phyloP scores from a whole-genome alignment of 2,329 filamentous ascomycete genomes.

The Hypoxylon rubiginosum region DNA sequence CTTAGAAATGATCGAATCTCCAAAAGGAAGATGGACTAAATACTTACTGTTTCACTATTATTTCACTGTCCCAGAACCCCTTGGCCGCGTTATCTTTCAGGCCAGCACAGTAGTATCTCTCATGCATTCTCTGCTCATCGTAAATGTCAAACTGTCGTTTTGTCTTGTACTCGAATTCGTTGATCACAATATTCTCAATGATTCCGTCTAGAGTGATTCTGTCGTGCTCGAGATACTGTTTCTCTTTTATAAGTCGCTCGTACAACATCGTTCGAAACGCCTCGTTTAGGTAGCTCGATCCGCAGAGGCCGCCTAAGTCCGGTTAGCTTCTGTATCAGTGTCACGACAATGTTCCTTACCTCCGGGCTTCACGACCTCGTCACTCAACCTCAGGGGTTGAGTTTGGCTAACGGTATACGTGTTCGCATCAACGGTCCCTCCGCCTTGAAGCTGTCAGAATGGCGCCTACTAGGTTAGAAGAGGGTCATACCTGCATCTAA shows the following conservation, averaged over 20 bases:
- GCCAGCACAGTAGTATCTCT: slow-evolving; percentile 21
- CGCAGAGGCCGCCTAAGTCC: slow-evolving; percentile 42
- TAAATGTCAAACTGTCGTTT: slow-evolving; percentile 39
- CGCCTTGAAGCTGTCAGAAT: slow-evolving; percentile 36
- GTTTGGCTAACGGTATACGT: slow-evolving; percentile 47
- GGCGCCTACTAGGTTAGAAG: background rate
- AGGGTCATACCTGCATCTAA: slow-evolving; percentile 36
- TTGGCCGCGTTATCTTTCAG: slow-evolving; percentile 29
- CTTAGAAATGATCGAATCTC: background rate
- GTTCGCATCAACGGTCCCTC: slow-evolving; percentile 49
- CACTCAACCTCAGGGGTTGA: slow-evolving; percentile 45
- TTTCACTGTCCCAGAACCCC: slow-evolving; percentile 9
- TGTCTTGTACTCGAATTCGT: slow-evolving; percentile 37
- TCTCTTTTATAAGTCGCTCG: slow-evolving; percentile 42
- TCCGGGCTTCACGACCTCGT: slow-evolving; percentile 15
- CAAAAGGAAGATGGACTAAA: background rate
- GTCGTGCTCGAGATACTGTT: slow-evolving; percentile 45
- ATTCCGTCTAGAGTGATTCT: slow-evolving; percentile 34
- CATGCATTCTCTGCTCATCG: background rate
- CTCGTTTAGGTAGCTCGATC: slow-evolving; percentile 52
- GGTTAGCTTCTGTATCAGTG: background rate
- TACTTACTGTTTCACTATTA: slow-evolving; percentile 27
- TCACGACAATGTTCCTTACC: slow-evolving; percentile 30
- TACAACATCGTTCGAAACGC: slow-evolving; percentile 42
- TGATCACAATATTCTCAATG: slow-evolving; percentile 37